A percentile compares a stretch with the other conserved stretches of the same genome.
Evolutionary conservation across 2,329 filamentous ascomycete species (phyloP).

Genomic region (Nothomitra cinnamomea): DNA sequence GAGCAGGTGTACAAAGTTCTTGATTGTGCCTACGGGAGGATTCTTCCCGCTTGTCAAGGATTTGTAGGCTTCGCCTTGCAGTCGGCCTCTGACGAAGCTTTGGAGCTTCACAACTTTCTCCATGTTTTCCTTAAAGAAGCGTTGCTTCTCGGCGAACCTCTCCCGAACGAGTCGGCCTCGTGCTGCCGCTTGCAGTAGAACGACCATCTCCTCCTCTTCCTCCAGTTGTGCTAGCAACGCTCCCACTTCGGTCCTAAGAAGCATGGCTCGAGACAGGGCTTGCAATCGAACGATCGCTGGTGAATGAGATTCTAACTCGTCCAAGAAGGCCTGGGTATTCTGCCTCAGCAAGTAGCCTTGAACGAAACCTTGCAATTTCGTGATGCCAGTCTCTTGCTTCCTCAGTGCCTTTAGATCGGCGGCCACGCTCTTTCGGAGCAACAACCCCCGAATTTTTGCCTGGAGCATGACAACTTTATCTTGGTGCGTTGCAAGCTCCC

Average conservation of each 20-base stretch:
- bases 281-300: conserved; percentile 55
- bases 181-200: conserved; percentile 56
- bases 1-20: conserved; percentile 92
- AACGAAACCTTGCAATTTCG: conserved; percentile 46
- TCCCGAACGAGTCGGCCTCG: conserved; percentile 58
- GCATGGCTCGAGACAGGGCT: conserved; percentile 58
- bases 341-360: conserved; percentile 50
- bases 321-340: conserved; percentile 43
- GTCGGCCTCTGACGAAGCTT: conserved; percentile 84
- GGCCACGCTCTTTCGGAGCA: conserved; percentile 26
- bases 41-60: conserved; percentile 92
- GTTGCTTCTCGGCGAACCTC: conserved; percentile 68
- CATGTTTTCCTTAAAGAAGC: conserved; percentile 92
- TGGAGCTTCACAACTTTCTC: conserved; percentile 97
- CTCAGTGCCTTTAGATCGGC: conserved; percentile 36
- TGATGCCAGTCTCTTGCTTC: conserved; percentile 38
- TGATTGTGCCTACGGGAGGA: conserved; percentile 87
- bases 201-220: conserved; percentile 60
- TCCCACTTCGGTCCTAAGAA: conserved; percentile 58
- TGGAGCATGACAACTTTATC: conserved; percentile 24
- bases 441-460: conserved; percentile 31
- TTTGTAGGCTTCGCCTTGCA: conserved; percentile 96
- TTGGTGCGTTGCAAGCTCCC: conserved; percentile 17
- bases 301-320: conserved; percentile 51
- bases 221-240: conserved; percentile 61